Evolutionary conservation across 2,329 filamentous ascomycete species (phyloP), one percentile per base, ranked within the genome.

Genomic region (Xylaria multiplex): DNA sequence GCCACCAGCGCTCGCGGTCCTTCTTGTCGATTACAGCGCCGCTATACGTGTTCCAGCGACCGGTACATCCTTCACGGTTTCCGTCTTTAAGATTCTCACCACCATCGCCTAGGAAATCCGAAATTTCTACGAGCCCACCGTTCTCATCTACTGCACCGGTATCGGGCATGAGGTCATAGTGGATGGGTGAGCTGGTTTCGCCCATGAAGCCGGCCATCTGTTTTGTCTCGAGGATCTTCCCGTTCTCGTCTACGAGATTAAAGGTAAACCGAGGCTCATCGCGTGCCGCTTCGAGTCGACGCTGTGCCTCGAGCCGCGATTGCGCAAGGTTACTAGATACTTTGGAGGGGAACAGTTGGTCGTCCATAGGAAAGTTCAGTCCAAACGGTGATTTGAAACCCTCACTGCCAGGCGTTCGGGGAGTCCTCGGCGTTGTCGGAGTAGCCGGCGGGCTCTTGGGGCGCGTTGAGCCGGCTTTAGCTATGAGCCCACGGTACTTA

Each of bases 291-390:
- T 91, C 86, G 24, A 92, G 83, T 0, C 91, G 84, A 0, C 83
- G 78, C 75, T 93, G 91, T 0, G 91, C 91, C 16, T 87, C 85
- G 6, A 88, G 80, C 0, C 91, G 86, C 1, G 89, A 83, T 22
- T 79, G 73, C 60, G 80, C 77, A 16, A 87, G 82, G 69, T 85
- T 81, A 64, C 80, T 84, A 60, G 79, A 80, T 14, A 79, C 57
- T 55, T 74, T 76, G 1, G 72, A 68, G 22, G 73, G 72, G 65
- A 73, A 68, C 6, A 72, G 66, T 58, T 71, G 67, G 50, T 73
- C 72, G 1, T 70, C 71, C 69, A 69, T 71, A 5, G 71, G 72
- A 46, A 75, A 74, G 49, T 64, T 71, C 9, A 72, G 68, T 11
- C 67, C 70, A 30, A 74, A 72, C 62, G 64, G 65, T 68, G 63